Evolutionary conservation across 2,329 filamentous ascomycete species (phyloP).

Genomic region (Trichoderma lentiforme): DNA sequence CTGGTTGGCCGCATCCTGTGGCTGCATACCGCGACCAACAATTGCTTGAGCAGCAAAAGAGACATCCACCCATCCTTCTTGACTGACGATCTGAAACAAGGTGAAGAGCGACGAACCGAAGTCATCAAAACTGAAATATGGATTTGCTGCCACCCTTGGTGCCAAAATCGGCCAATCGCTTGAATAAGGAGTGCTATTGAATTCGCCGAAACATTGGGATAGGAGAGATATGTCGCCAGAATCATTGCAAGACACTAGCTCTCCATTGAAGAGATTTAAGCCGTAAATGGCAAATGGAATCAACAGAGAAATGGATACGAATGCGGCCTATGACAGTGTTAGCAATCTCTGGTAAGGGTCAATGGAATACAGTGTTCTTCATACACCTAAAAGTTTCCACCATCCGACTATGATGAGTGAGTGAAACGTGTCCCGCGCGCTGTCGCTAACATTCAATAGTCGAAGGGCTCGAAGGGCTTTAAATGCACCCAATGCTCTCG

Average conservation of each 20-base stretch:
- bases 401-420: constrained; percentile 91
- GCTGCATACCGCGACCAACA: constrained; percentile 72
- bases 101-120: constrained; percentile 94
- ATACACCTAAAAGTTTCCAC: constrained; percentile 85
- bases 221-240: constrained; percentile 54
- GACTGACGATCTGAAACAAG: constrained; percentile 96
- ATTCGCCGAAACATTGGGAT: constrained; percentile 81
- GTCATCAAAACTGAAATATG: constrained; percentile 88
- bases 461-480: constrained; percentile 91
- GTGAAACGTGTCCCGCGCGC: constrained; percentile 92
- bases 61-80: constrained; percentile 97
- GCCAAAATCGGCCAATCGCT: constrained; percentile 74
- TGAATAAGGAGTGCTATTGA: constrained; percentile 68
- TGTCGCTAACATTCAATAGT: constrained; percentile 92
- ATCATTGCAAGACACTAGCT: constrained; percentile 73
- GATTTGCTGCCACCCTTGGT: constrained; percentile 76
- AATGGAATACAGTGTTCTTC: constrained; percentile 28
- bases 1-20: constrained; percentile 63
- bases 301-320: constrained; percentile 89
- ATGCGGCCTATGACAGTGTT: constrained; percentile 59
- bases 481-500: constrained; percentile 90
- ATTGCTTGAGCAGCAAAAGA: constrained; percentile 81
- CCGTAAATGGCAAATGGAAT: constrained; percentile 97
- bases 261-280: constrained; percentile 84
- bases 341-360: neutral